Conservation (phyloP, 805 yeast genomes). For the Zygosaccharomyces siamensis region DNA sequence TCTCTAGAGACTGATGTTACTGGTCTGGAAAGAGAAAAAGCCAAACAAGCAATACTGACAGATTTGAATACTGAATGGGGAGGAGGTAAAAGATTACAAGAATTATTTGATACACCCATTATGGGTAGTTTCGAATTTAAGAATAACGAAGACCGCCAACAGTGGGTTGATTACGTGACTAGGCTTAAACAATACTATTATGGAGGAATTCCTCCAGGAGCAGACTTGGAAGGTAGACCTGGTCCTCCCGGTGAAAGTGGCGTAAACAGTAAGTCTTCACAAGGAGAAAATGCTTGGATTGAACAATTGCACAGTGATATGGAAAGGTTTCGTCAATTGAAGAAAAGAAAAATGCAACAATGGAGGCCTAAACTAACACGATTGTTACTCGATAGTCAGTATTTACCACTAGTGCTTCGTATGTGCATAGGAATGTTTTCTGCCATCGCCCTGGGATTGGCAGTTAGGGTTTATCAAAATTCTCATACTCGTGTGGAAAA, state of each 20-base stretch:
- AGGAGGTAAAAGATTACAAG: conserved; percentile 60
- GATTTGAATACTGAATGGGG: conserved; percentile 59
- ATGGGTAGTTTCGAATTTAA: conserved; percentile 27
- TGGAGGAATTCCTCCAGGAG: conserved; percentile 5
- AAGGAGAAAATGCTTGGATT: conserved; percentile 18
- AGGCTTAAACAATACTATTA: conserved; percentile 30
- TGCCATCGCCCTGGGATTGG: conserved; percentile 65
- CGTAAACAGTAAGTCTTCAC: conserved; percentile 10
- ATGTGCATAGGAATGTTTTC: conserved; percentile 54
- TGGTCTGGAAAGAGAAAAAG: conserved; percentile 16
- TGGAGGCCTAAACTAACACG: conserved; percentile 59
- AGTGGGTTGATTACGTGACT: conserved; percentile 29
- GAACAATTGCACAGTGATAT: conserved; percentile 28
- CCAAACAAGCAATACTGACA: conserved; percentile 29
- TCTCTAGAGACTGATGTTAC: conserved; percentile 6
- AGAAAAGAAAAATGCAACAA: conserved; percentile 52
- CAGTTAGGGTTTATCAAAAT: conserved; percentile 50
- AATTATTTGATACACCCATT: conserved; percentile 39
- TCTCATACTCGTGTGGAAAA: conserved; percentile 25
- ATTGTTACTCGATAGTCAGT: conserved; percentile 67
- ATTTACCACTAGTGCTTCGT: conserved; percentile 74
- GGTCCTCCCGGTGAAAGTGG: conserved; percentile 7
- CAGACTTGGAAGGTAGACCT: conserved; percentile 3
- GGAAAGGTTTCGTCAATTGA: conserved; percentile 31
- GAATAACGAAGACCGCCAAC: conserved; percentile 27